phyloP scores from a whole-genome alignment of 2,329 filamentous ascomycete species.

The Dactylellina sp. region DNA sequence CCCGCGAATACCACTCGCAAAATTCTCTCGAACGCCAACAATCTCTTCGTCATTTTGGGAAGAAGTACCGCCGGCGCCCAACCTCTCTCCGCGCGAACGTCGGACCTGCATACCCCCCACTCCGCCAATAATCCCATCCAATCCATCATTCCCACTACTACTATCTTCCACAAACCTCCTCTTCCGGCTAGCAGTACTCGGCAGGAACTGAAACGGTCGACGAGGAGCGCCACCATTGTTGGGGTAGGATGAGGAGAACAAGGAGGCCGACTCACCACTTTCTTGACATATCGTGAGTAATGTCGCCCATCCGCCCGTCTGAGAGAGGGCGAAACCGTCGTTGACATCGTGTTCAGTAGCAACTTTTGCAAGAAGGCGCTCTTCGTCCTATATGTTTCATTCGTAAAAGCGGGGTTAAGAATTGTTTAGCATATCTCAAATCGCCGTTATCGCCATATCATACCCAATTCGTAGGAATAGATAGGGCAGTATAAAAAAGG shows the following conservation, averaged over 20 bases:
- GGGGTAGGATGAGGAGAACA: slow-evolving; percentile 52
- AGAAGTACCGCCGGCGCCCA: slow-evolving; percentile 4
- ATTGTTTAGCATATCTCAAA: too few relatives aligned
- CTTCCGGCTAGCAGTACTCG: slow-evolving; percentile 55
- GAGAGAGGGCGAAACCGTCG: slow-evolving; percentile 83
- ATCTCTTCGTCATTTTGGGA: slow-evolving; percentile 1
- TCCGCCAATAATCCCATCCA: slow-evolving; percentile 11
- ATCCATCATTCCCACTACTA: slow-evolving; percentile 8
- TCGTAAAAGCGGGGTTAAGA: too few relatives aligned
- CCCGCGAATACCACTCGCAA: slow-evolving; percentile 5
- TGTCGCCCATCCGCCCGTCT: slow-evolving; percentile 92
- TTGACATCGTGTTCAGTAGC: slow-evolving; percentile 83
- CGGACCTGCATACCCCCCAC: slow-evolving; percentile 33
- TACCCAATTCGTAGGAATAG: too few relatives aligned
- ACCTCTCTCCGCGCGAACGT: slow-evolving; percentile 28
- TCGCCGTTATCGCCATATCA: too few relatives aligned
- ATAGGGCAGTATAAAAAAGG: too few relatives aligned
- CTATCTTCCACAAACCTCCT: slow-evolving; percentile 51
- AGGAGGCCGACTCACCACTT: slow-evolving; percentile 84
- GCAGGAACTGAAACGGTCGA: slow-evolving; percentile 54
- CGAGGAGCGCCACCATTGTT: slow-evolving; percentile 31
- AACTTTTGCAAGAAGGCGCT: slow-evolving; percentile 84
- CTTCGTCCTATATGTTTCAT: slow-evolving; percentile 77
- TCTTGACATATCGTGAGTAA: slow-evolving; percentile 92
- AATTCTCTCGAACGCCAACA: neutral